A percentile compares a stretch with the other conserved stretches of the same genome.
Conservation (phyloP, 306 rosid species). For the Crotalaria pallida region DNA sequence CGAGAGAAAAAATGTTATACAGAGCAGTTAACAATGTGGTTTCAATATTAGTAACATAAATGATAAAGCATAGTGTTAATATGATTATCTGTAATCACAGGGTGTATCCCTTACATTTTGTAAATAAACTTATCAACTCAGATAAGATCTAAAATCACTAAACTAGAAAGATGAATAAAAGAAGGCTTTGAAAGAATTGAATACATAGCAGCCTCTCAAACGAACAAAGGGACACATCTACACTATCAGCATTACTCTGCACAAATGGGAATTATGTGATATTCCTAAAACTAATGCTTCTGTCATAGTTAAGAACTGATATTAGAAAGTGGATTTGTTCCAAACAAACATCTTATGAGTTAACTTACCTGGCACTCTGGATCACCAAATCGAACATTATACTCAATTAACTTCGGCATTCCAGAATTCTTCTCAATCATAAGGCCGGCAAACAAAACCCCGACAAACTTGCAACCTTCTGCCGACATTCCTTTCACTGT, state of each 20-base stretch:
- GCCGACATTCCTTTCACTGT: constrained; percentile 92
- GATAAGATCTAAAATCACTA: background rate
- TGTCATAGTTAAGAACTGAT: background rate
- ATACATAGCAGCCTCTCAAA: background rate
- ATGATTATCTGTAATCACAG: background rate
- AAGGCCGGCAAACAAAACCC: constrained; percentile 89
- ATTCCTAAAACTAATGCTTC: background rate
- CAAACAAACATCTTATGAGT: constrained; percentile 11
- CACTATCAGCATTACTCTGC: background rate
- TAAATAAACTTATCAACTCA: background rate
- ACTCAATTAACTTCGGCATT: constrained; percentile 87
- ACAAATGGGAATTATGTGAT: background rate
- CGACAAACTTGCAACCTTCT: constrained; percentile 90
- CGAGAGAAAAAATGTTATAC: background rate
- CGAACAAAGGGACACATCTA: background rate
- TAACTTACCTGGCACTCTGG: constrained; percentile 94
- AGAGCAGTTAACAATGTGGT: background rate
- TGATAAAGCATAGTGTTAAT: background rate
- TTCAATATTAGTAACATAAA: constrained; percentile 9
- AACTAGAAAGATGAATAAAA: background rate
- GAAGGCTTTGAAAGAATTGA: background rate
- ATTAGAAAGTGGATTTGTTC: background rate
- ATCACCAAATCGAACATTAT: constrained; percentile 97
- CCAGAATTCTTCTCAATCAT: constrained; percentile 96
- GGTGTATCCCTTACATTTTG: background rate